Evolutionary conservation across 2,329 filamentous ascomycete species (phyloP).

Genomic region (Fusarium virguliforme): DNA sequence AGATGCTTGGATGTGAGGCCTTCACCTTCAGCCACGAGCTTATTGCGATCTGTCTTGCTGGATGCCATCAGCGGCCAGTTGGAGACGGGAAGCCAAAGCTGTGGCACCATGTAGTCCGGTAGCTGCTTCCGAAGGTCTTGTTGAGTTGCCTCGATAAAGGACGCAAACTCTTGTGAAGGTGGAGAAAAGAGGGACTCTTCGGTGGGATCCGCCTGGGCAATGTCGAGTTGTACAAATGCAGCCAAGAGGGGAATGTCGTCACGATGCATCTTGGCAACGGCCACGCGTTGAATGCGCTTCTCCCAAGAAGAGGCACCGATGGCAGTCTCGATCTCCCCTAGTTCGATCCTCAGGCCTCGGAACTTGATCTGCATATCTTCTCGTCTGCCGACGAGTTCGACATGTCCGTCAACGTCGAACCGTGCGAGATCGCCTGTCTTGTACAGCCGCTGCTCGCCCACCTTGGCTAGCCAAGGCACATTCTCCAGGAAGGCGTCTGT

Average conservation of each 20-base stretch:
- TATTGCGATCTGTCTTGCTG: conserved; percentile 39
- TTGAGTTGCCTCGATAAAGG: background rate
- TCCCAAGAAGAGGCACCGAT: conserved; percentile 14
- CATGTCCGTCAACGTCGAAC: conserved; percentile 53
- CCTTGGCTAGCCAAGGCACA: conserved; percentile 47
- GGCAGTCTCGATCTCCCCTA: conserved; percentile 47
- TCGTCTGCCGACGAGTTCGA: conserved; percentile 61
- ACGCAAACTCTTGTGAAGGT: background rate
- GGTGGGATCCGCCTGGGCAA: background rate
- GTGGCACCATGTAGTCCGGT: conserved; percentile 42
- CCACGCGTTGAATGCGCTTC: background rate
- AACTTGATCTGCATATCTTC: conserved; percentile 72
- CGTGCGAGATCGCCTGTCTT: conserved; percentile 48
- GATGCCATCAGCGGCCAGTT: conserved; percentile 35
- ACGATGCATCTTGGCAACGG: conserved; percentile 5
- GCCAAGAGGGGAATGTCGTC: background rate
- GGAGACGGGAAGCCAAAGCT: conserved; percentile 30
- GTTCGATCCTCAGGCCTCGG: conserved; percentile 68
- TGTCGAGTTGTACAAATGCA: background rate
- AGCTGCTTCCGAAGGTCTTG: conserved; percentile 18
- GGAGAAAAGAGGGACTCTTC: background rate
- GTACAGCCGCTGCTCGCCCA: conserved; percentile 7
- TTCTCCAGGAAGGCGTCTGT: conserved; percentile 51
- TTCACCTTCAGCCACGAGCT: conserved; percentile 19
- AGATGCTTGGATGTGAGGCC: conserved; percentile 13